Evolutionary conservation across 2,329 filamentous ascomycete genomes (phyloP), one percentile per base, ranked within the genome.

Genomic region (Colletotrichum musicola): DNA sequence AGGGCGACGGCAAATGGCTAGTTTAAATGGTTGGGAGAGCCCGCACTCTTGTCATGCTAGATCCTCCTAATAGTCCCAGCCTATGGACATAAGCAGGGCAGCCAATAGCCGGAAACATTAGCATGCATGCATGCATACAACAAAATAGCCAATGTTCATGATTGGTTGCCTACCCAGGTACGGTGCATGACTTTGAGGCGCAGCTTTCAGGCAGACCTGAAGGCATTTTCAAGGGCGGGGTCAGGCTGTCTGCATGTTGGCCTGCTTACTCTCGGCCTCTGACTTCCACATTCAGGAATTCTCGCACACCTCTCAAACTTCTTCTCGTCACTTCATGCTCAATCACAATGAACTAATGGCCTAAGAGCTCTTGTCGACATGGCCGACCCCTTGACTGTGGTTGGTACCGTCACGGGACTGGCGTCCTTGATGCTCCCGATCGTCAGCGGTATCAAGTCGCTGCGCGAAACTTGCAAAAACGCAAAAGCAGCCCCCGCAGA

Each of bases 401-500:
- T 44, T 4, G 2, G 18, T 2, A 35, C 20, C 9, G 35, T 35
- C 4, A 12, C 55, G 12, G 62, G 62, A 6, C 38, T 67, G 3
- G 50, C 38, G 12, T 49, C 64, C 10, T 7, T 67, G 16, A 13
- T 51, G 4, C 10, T 46, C 0, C 64, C 56, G 14, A 56, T 67
- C 6, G 14, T 18, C 22, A 22, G 22, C 35, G 59, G 59, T 1
- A 44, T 53, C 18, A 20, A 25, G 1, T 50, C n/a, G 10, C 46
- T 67, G 6, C 64, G 18, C 22, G 13, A 22, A 2, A 63, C 53
- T 14, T 20, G 35, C 13, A 47, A 53, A 2, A 51, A 2, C 5
- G 9, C 50, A 1, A 38, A 46, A 4, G 10, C 42, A 14, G 51
- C 53, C 3, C 44, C 51, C 0, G 12, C 6, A 9, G 51, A 67